These are phyloP conservation scores for Colletotrichum lindemuthianum DNA, from an alignment of 2,329 filamentous ascomycete species.

Conservation along the genomic window DNA sequence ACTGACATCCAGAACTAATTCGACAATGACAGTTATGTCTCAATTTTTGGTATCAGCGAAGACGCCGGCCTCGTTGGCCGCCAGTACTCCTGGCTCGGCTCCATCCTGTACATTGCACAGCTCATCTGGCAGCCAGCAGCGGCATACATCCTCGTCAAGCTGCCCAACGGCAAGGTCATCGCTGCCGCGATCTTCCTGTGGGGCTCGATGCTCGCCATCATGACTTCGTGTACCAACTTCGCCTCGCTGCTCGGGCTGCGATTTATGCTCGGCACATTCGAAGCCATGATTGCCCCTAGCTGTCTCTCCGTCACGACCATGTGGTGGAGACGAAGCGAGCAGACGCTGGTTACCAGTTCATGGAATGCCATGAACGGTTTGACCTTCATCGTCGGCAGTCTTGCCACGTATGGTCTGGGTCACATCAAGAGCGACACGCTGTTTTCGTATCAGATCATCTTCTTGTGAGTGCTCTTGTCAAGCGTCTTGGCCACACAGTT, in stretches of 20 bases:
- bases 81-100: constrained; percentile 73
- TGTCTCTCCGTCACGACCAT: constrained; percentile 65
- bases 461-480: neutral
- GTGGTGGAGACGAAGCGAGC: constrained; percentile 64
- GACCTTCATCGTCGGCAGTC: constrained; percentile 55
- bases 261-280: constrained; percentile 57
- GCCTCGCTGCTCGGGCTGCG: constrained; percentile 55
- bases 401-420: constrained; percentile 45
- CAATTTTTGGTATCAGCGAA: constrained; percentile 69
- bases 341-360: constrained; percentile 56
- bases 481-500: accelerated
- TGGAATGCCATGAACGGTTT: constrained; percentile 68
- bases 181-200: constrained; percentile 39
- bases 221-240: constrained; percentile 61
- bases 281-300: constrained; percentile 60
- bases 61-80: constrained; percentile 58
- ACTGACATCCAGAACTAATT: neutral
- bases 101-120: constrained; percentile 50
- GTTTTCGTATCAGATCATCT: constrained; percentile 41
- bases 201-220: constrained; percentile 47
- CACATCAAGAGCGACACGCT: constrained; percentile 40
- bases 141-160: constrained; percentile 39
- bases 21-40: constrained; percentile 55
- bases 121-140: constrained; percentile 40
- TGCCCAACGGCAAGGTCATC: constrained; percentile 42